Evolutionary conservation across 257 asterid genomes (phyloP), one percentile per base, ranked within the genome.

Genomic region (Galeopsis tetrahit): DNA sequence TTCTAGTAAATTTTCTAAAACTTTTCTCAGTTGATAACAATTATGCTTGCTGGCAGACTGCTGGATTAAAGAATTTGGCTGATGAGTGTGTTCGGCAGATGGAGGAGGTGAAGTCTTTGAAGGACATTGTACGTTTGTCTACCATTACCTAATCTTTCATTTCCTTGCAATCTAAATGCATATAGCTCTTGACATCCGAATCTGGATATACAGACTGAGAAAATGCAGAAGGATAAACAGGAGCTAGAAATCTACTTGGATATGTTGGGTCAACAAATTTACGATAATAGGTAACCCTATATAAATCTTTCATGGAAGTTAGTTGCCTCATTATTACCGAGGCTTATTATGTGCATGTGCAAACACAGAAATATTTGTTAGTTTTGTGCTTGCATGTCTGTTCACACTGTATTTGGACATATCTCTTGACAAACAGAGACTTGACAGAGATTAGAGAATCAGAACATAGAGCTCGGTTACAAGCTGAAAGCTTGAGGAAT

Each of bases 191-290:
- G 63, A 88, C 80, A 63, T 67, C 35, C 9, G 56, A 62, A 53
- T 68, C 63, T 74, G 61, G 71, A 78, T 74, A 68, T 80, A 81
- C 96, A 94, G 99, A 72, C 86, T 63, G 96, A 87, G 85, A 87
- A 81, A 78, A 83, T 84, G 89, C 93, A 90, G 85, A 85, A 85
- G 87, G 98, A 92, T 78, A 88, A 85, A 63, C 85, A 83, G 68
- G 96, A 91, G 89, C 87, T 85, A 14, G 90, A 91, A 73, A 80
- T 81, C 72, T 83, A 81, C 81, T 82, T 94, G 91, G 98, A 94
- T 86, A 88, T 94, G 92, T 76, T 81, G 77, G 88, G 96, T 77
- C 93, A 85, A 82, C 91, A 91, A 78, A 88, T 94, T 70, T 81
- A 88, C 66, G 96, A 94, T 78, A 85, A 73, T 69, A 92, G 99